Conservation (phyloP, 2,329 filamentous ascomycete genomes). For the Chaetomiaceae sp. region DNA sequence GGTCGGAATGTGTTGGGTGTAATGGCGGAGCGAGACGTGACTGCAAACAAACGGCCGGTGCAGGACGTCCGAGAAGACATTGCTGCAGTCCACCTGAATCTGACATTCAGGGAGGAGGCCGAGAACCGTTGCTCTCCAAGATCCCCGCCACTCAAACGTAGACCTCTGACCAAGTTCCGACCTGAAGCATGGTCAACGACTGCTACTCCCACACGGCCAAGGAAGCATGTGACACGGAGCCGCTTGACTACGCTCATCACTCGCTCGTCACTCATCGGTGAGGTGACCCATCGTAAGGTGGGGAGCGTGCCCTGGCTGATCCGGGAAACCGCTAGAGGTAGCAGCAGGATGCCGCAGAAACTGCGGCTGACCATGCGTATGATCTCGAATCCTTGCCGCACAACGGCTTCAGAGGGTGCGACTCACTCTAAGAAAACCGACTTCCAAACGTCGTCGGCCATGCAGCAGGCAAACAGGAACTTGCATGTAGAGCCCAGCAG, state of each 20-base stretch:
- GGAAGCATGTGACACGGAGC: neutral
- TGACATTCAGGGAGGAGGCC: constrained; percentile 45
- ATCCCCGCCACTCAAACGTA: constrained; percentile 65
- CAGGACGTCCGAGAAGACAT: constrained; percentile 83
- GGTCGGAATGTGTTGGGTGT: constrained; percentile 62
- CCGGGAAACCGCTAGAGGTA: too few species aligned
- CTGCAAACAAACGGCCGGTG: constrained; percentile 89
- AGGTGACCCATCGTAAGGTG: too few species aligned
- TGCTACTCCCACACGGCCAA: neutral
- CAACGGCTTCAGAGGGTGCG: neutral
- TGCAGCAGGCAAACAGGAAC: constrained; percentile 78
- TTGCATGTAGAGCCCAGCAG: constrained; percentile 71
- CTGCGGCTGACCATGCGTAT: too few species aligned
- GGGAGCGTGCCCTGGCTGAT: too few species aligned
- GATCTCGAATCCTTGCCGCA: too few species aligned
- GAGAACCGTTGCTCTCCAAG: constrained; percentile 77
- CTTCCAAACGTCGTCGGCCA: constrained; percentile 86
- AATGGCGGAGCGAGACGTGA: constrained; percentile 62
- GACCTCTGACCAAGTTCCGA: constrained; percentile 28
- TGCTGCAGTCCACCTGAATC: constrained; percentile 61
- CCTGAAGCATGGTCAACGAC: constrained; percentile 26
- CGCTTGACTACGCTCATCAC: neutral
- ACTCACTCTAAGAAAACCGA: constrained; percentile 77
- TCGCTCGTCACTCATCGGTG: too few species aligned
- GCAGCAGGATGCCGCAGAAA: too few species aligned